A percentile compares a stretch with the other conserved stretches of the same genome.
Conservation (phyloP, 164 flowering plant species). For the Malania oleifera region DNA sequence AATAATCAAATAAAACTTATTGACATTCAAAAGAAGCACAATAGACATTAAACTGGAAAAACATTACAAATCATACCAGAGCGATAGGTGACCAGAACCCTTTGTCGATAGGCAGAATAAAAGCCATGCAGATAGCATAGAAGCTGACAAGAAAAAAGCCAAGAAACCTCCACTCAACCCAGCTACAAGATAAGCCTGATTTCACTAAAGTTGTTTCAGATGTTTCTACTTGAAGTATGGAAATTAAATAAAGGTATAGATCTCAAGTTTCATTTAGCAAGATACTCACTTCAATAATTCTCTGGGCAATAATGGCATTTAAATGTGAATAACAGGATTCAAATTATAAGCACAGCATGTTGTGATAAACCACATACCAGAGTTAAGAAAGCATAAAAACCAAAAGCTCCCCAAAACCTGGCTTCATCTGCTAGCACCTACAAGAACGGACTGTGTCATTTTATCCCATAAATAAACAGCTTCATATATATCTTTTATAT, state of each 20-base stretch:
- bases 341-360: too few relatives aligned
- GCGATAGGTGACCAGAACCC: conserved; percentile 41
- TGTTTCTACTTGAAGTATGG: conserved; percentile 3
- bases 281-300: not conserved
- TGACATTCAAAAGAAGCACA: not conserved
- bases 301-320: not conserved
- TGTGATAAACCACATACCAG: too few relatives aligned
- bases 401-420: conserved; percentile 95
- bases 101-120: conserved; percentile 35
- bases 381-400: conserved; percentile 69
- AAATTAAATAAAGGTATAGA: not conserved
- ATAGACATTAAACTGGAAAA: not conserved
- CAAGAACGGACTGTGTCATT: conserved; percentile 6
- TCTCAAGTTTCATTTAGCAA: not conserved
- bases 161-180: conserved; percentile 92
- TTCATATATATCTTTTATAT: too few relatives aligned
- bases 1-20: too few relatives aligned
- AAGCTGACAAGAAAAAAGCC: conserved; percentile 48
- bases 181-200: conserved; percentile 69
- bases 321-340: not conserved
- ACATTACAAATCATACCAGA: conserved; percentile 41
- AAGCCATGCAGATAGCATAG: conserved; percentile 74
- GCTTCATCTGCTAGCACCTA: conserved; percentile 73
- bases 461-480: too few relatives aligned
- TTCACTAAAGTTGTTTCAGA: conserved; percentile 16